Evolutionary conservation across 2,329 filamentous ascomycete species (phyloP).

Genomic region (Cordyceps tenuipes): DNA sequence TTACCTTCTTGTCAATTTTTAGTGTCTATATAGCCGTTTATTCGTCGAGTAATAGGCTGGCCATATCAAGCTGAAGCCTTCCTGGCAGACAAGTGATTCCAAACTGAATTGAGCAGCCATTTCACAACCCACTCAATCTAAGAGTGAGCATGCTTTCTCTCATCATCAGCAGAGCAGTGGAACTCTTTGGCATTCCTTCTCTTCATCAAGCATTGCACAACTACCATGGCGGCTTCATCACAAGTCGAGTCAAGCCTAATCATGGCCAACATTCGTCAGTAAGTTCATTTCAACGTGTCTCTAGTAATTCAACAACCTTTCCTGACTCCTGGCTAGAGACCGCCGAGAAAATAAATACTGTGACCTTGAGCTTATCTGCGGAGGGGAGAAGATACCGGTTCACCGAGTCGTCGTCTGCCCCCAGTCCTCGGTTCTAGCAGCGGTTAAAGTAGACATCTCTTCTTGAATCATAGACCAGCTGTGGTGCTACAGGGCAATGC

Average conservation of each 20-base stretch:
- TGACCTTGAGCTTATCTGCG: conserved; percentile 14
- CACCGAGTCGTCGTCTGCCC: background rate
- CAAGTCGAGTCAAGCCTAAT: background rate
- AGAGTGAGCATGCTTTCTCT: too few relatives aligned
- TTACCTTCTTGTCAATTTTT: too few relatives aligned
- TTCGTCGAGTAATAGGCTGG: too few relatives aligned
- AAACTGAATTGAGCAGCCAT: too few relatives aligned
- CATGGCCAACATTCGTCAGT: background rate
- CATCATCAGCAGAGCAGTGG: too few relatives aligned
- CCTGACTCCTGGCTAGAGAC: background rate
- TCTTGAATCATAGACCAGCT: background rate
- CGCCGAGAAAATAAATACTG: background rate
- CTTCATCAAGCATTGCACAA: too few relatives aligned
- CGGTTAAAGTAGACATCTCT: background rate
- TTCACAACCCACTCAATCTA: too few relatives aligned
- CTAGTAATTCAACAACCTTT: too few relatives aligned
- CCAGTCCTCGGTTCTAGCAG: background rate
- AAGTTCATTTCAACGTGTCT: background rate
- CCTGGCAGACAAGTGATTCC: too few relatives aligned
- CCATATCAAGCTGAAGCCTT: too few relatives aligned
- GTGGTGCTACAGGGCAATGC: background rate
- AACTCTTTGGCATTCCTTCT: background rate
- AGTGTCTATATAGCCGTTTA: too few relatives aligned
- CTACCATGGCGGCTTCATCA: background rate
- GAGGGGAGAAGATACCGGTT: conserved; percentile 17